These are phyloP conservation scores for Chlorophyllum brunneum DNA, from an alignment of 768 basidiomycete genomes.

Conservation along the genomic window DNA sequence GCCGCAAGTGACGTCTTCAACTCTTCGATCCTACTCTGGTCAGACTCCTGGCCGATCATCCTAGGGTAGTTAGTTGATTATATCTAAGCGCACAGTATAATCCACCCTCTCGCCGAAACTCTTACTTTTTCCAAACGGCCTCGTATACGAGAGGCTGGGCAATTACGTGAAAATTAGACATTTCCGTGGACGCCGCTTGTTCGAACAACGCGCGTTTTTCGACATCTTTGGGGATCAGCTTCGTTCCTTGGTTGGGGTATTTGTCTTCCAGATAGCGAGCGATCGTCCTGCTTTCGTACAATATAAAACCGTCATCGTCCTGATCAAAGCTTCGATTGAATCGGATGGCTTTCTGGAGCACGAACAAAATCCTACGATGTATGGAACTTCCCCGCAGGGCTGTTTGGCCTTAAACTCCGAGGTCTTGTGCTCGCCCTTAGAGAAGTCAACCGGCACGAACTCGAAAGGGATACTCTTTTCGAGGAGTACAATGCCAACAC, in stretches of 20 bases:
- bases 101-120: too few species aligned
- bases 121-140: background rate
- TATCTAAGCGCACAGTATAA: too few species aligned
- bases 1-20: constrained; percentile 26
- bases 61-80: too few species aligned
- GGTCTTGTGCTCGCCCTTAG: constrained; percentile 37
- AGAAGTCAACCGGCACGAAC: constrained; percentile 36
- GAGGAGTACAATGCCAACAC: constrained; percentile 39
- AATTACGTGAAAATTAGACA: constrained; percentile 40
- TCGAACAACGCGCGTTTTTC: constrained; percentile 36
- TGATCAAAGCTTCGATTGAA: too few species aligned
- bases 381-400: background rate
- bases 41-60: too few species aligned
- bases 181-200: constrained; percentile 46
- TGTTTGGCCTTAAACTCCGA: constrained; percentile 15
- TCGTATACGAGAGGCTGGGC: constrained; percentile 24
- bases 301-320: background rate
- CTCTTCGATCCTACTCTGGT: constrained; percentile 23
- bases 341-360: too few species aligned
- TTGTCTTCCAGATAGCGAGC: too few species aligned
- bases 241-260: constrained; percentile 51
- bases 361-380: background rate
- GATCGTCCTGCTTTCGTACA: constrained; percentile 40
- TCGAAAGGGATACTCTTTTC: constrained; percentile 52
- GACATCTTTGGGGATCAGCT: constrained; percentile 45